These are phyloP conservation scores for Rhypophila decipiens DNA, from an alignment of 495 filamentous ascomycete genomes.

Conservation along the genomic window DNA sequence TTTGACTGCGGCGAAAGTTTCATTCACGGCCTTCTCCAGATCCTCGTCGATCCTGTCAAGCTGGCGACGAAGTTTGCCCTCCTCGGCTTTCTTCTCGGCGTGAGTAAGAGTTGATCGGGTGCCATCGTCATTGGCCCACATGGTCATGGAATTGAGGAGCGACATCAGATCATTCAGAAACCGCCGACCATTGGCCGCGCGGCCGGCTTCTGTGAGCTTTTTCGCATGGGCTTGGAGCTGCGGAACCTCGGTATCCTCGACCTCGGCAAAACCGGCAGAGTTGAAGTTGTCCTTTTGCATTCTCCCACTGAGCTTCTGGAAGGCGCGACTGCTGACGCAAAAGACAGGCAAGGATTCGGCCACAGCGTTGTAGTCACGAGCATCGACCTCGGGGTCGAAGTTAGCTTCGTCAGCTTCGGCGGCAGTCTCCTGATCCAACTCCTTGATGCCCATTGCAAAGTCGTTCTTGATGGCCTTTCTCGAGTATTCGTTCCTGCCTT, in stretches of 20 bases:
- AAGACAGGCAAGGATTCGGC: slow-evolving; percentile 52
- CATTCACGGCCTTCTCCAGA: slow-evolving; percentile 28
- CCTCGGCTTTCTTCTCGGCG: slow-evolving; percentile 35
- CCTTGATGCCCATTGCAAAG: slow-evolving; percentile 49
- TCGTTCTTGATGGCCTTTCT: slow-evolving; percentile 47
- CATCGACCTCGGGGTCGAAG: slow-evolving; percentile 28
- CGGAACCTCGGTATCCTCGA: slow-evolving; percentile 44
- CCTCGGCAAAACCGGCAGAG: slow-evolving; percentile 12
- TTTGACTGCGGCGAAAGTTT: slow-evolving; percentile 30
- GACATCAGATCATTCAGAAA: slow-evolving; percentile 40
- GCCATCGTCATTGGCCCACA: slow-evolving; percentile 46
- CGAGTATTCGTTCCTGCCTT: slow-evolving; percentile 49
- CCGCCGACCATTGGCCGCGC: neutral
- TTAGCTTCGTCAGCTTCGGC: slow-evolving; percentile 7
- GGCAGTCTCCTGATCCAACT: slow-evolving; percentile 21
- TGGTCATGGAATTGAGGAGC: slow-evolving; percentile 43
- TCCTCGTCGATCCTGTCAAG: slow-evolving; percentile 41
- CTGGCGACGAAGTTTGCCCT: slow-evolving; percentile 31
- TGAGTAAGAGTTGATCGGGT: slow-evolving; percentile 33
- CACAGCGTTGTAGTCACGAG: slow-evolving; percentile 50
- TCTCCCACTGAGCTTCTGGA: slow-evolving; percentile 45
- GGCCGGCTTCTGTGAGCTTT: slow-evolving; percentile 41
- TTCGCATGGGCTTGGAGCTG: slow-evolving; percentile 51
- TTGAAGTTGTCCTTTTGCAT: slow-evolving; percentile 41
- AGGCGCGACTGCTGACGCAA: slow-evolving; percentile 53